Conservation (phyloP, 83 land plant species). For the Thuja plicata region DNA sequence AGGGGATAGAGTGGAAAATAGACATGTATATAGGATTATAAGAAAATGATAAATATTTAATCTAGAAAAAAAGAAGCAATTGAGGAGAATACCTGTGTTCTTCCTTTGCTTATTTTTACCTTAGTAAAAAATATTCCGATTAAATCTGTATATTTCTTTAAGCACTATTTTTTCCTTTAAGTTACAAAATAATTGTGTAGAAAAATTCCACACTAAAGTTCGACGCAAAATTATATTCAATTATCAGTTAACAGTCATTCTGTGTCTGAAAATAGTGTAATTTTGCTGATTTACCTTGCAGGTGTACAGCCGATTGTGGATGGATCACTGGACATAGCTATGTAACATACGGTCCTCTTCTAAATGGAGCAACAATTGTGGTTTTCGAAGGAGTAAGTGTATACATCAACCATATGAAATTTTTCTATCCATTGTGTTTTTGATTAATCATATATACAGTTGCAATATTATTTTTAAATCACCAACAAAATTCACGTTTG, state of each 20-base stretch:
- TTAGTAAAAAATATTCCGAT: background rate
- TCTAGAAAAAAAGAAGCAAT: background rate
- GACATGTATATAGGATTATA: background rate
- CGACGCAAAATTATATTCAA: background rate
- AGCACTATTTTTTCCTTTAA: background rate
- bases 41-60: background rate
- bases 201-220: background rate
- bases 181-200: background rate
- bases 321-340: slow-evolving; percentile 99
- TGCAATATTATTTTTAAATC: background rate
- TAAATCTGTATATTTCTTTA: background rate
- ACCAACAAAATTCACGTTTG: background rate
- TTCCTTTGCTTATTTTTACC: background rate
- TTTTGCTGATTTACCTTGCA: slow-evolving; percentile 21
- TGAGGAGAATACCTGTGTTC: background rate
- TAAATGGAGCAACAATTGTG: slow-evolving; percentile 82
- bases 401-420: background rate
- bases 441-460: background rate
- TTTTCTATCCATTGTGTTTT: background rate
- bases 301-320: slow-evolving; percentile 99
- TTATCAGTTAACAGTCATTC: background rate
- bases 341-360: slow-evolving; percentile 93
- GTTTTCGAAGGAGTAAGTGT: slow-evolving; percentile 88
- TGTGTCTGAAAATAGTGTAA: background rate
- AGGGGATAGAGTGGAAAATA: background rate